These are phyloP conservation scores for Blastocystis sp. DNA, from an alignment of 352 stramenopile genomes.

Conservation along the genomic window DNA sequence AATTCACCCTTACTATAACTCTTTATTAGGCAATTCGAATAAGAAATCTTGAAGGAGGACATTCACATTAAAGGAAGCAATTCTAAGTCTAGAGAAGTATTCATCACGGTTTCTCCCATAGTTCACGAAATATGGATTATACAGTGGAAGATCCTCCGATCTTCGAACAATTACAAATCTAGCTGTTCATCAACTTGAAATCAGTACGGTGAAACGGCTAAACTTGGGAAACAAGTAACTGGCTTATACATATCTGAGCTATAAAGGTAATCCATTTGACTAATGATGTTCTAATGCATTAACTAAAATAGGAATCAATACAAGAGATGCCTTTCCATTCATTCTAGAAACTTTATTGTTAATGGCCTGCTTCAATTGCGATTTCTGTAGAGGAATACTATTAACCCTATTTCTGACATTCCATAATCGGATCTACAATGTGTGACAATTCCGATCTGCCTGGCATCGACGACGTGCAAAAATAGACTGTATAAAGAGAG, in stretches of 20 bases:
- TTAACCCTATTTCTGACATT: neutral
- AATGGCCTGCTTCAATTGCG: neutral
- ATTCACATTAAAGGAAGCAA: neutral
- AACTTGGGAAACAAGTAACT: neutral
- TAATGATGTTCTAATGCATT: neutral
- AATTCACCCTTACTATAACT: neutral
- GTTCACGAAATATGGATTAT: conserved; percentile 17
- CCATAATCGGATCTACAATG: neutral
- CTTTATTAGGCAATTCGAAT: neutral
- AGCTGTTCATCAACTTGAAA: neutral
- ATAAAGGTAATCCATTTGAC: neutral
- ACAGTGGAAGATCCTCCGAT: neutral
- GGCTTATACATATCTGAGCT: neutral
- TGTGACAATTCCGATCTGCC: neutral
- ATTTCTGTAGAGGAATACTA: neutral
- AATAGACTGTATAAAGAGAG: neutral
- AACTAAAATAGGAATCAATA: neutral
- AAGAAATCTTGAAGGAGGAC: neutral
- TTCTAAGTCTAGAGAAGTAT: neutral
- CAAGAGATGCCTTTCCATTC: neutral
- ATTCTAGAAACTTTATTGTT: neutral
- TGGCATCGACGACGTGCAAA: neutral
- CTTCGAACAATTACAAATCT: neutral
- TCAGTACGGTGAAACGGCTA: neutral
- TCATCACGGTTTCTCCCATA: conserved; percentile 1